Conservation (phyloP, 495 filamentous ascomycete species). For the Neurospora sp. region DNA sequence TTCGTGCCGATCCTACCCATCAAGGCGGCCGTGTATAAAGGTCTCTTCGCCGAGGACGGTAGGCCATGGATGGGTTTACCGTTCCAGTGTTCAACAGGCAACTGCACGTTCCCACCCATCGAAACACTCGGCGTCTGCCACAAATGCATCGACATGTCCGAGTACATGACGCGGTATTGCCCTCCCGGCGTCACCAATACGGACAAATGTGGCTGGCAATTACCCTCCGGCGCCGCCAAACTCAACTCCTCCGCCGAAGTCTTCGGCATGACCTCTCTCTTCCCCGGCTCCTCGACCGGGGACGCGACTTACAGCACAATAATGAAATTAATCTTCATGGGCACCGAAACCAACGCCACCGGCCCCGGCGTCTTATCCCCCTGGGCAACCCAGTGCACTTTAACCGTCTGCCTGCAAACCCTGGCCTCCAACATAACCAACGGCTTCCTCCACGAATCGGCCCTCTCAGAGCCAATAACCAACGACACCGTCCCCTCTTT, state of each 20-base stretch:
- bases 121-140: conserved; percentile 21
- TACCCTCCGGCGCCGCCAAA: conserved; percentile 12
- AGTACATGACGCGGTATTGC: conserved; percentile 16
- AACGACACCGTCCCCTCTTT: conserved; percentile 6
- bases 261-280: conserved; percentile 18
- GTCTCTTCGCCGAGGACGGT: conserved; percentile 21
- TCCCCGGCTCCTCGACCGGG: conserved; percentile 7
- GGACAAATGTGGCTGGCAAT: conserved; percentile 13
- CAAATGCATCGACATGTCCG: conserved; percentile 19
- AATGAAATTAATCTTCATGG: conserved; percentile 20
- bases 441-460: conserved; percentile 13
- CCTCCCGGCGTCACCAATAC: background rate
- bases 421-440: conserved; percentile 2
- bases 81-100: conserved; percentile 18
- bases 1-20: conserved; percentile 23
- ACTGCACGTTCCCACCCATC: conserved; percentile 20
- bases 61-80: conserved; percentile 12
- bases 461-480: background rate
- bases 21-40: conserved; percentile 25
- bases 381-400: conserved; percentile 14
- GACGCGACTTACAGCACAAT: conserved; percentile 18
- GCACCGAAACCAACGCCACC: conserved; percentile 9
- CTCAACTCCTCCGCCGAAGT: conserved; percentile 11
- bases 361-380: conserved; percentile 4
- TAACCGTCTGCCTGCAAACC: conserved; percentile 13